Percentiles rank a stretch among this genome's conserved stretches.
These are phyloP conservation scores for Austroboletus novae-zelandiae DNA, from an alignment of 1,284 basidiomycete species.

Conservation along the genomic window DNA sequence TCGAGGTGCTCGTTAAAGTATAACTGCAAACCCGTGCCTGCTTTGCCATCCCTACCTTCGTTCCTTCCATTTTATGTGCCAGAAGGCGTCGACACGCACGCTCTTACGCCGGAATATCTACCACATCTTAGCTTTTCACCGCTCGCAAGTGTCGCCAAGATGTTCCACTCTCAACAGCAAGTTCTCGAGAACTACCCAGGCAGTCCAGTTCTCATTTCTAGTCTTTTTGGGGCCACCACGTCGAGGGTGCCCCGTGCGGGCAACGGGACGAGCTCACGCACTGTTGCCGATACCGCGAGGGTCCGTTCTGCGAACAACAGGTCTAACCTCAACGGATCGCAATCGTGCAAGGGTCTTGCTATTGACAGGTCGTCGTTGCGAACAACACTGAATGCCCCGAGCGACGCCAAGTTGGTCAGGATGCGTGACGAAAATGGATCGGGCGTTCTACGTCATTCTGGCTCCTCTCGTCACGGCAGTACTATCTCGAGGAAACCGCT, in stretches of 20 bases:
- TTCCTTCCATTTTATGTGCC: slow-evolving; percentile 9
- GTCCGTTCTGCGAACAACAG: slow-evolving; percentile 1
- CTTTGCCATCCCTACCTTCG: slow-evolving; percentile 21
- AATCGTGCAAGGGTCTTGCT: slow-evolving; percentile 10
- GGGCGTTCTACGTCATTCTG: neutral
- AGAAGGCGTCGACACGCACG: neutral
- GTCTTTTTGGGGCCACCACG: neutral
- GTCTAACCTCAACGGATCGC: slow-evolving; percentile 8
- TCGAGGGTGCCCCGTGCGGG: neutral
- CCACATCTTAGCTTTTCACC: slow-evolving; percentile 23
- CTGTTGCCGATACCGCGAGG: neutral
- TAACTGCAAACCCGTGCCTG: slow-evolving; percentile 14
- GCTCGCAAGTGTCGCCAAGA: slow-evolving; percentile 6
- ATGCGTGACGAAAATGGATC: no score
- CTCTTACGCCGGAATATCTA: slow-evolving; percentile 4
- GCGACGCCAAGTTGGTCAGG: no score
- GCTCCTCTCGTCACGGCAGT: neutral
- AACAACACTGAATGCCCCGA: neutral
- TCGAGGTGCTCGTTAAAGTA: slow-evolving; percentile 14
- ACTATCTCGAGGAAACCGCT: slow-evolving; percentile 7
- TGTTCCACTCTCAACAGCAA: slow-evolving; percentile 4
- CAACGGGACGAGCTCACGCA: neutral
- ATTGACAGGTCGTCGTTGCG: slow-evolving; percentile 4
- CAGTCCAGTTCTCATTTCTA: neutral
- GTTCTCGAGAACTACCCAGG: neutral